Conservation (phyloP, 345 rosid genomes). For the Aquilaria yunnanensis region DNA sequence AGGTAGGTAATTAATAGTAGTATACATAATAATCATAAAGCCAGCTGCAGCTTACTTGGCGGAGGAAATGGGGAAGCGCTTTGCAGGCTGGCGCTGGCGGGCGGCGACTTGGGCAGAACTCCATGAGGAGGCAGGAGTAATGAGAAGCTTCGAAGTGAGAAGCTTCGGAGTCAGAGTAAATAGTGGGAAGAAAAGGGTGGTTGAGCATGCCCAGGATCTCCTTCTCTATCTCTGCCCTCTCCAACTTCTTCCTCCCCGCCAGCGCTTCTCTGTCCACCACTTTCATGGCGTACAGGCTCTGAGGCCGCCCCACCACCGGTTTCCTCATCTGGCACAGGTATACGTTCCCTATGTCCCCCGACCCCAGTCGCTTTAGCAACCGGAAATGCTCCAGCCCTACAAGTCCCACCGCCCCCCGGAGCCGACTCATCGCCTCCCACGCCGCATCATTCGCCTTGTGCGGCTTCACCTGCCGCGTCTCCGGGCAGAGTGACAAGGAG, state of each 20-base stretch:
- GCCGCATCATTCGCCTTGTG: slow-evolving; percentile 91
- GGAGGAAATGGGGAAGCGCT: slow-evolving; percentile 59
- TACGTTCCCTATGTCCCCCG: slow-evolving; percentile 90
- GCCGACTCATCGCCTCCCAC: slow-evolving; percentile 77
- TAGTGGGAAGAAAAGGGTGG: slow-evolving; percentile 86
- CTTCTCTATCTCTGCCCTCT: slow-evolving; percentile 91
- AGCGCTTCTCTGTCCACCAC: slow-evolving; percentile 87
- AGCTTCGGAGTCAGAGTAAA: slow-evolving; percentile 87
- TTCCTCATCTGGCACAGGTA: slow-evolving; percentile 82
- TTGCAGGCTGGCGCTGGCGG: slow-evolving; percentile 66
- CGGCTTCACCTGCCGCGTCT: slow-evolving; percentile 40
- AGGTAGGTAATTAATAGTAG: too few relatives aligned
- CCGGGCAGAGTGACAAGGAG: slow-evolving; percentile 4
- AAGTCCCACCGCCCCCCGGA: slow-evolving; percentile 44
- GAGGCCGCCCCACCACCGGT: slow-evolving; percentile 44
- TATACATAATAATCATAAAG: too few relatives aligned
- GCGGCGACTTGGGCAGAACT: slow-evolving; percentile 79
- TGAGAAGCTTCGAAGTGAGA: slow-evolving; percentile 87
- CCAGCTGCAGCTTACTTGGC: slow-evolving; percentile 41
- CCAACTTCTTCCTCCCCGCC: slow-evolving; percentile 72
- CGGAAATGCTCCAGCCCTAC: slow-evolving; percentile 83
- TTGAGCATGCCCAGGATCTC: slow-evolving; percentile 80
- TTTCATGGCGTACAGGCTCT: slow-evolving; percentile 79
- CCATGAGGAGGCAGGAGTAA: slow-evolving; percentile 91
- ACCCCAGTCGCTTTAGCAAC: slow-evolving; percentile 72